These are phyloP conservation scores for Pleurotus sapidus DNA, from an alignment of 768 basidiomycete species.

Conservation along the genomic window DNA sequence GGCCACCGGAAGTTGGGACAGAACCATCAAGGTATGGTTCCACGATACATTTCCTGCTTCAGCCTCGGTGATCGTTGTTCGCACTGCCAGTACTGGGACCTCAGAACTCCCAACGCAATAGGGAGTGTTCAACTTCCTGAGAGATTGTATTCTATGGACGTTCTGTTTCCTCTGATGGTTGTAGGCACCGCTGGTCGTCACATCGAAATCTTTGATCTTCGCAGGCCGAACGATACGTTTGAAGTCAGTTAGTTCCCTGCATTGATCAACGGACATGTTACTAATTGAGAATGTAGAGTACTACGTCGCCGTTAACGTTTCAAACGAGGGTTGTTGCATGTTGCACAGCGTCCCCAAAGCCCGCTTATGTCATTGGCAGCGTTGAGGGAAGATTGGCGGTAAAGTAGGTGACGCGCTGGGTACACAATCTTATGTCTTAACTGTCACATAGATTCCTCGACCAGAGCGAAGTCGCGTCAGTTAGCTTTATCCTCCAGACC, in stretches of 20 bases:
- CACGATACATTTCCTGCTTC: neutral
- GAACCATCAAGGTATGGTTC: conserved; percentile 80
- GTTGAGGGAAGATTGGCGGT: conserved; percentile 93
- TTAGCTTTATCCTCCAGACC: neutral
- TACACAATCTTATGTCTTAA: neutral
- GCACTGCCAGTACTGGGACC: conserved; percentile 97
- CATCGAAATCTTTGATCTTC: conserved; percentile 85
- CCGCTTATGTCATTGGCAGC: conserved; percentile 82
- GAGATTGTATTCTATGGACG: conserved; percentile 85
- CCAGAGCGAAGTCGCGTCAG: conserved; percentile 73
- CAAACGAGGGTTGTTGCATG: conserved; percentile 87
- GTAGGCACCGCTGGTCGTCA: conserved; percentile 93
- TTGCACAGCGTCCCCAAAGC: conserved; percentile 63
- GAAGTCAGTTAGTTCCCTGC: conserved; percentile 47
- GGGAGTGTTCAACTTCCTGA: conserved; percentile 84
- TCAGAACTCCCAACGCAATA: conserved; percentile 72
- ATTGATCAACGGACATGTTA: neutral
- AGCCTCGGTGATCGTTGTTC: neutral
- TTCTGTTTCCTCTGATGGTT: conserved; percentile 80
- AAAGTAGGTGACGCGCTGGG: conserved; percentile 60
- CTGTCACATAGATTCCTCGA: conserved; percentile 66
- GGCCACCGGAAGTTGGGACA: conserved; percentile 97
- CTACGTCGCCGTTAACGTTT: conserved; percentile 88
- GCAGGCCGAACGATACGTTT: conserved; percentile 74
- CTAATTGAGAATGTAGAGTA: conserved; percentile 45